A percentile compares a stretch with the other conserved stretches of the same genome.
Conservation (phyloP, 2,329 filamentous ascomycete genomes). For the Neonectria hederae region DNA sequence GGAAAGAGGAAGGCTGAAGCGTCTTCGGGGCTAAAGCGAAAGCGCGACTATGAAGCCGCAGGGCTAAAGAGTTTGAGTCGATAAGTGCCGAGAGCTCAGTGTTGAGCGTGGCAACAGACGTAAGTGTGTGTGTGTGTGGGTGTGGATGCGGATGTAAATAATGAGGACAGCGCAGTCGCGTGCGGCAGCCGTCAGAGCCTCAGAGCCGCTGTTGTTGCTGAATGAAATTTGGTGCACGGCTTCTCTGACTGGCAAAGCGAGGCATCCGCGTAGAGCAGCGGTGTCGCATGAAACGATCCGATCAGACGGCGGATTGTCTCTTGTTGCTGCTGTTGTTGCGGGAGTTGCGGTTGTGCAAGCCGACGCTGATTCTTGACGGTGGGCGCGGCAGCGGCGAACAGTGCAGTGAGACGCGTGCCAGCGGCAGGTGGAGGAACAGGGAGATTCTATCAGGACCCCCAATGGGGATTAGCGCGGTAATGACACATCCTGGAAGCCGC, state of each 20-base stretch:
- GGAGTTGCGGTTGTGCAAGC: conserved; percentile 31
- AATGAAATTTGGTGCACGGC: background rate
- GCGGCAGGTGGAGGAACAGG: conserved; percentile 39
- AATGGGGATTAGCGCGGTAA: conserved; percentile 42
- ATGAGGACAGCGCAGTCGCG: conserved; percentile 22
- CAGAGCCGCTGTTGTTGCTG: conserved; percentile 10
- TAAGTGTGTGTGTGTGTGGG: conserved; percentile 3
- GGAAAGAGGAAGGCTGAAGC: background rate
- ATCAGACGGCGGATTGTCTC: conserved; percentile 4
- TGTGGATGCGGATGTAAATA: conserved; percentile 27
- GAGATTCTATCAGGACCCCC: conserved; percentile 45
- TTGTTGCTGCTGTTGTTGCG: background rate
- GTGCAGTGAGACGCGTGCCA: conserved; percentile 45
- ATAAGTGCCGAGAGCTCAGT: background rate
- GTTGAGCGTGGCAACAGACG: background rate
- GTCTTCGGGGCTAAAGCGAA: background rate
- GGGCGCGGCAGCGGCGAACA: conserved; percentile 32
- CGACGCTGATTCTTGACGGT: conserved; percentile 29
- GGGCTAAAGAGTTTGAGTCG: background rate
- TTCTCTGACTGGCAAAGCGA: conserved; percentile 7
- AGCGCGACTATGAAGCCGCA: background rate
- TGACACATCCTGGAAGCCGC: conserved; percentile 31
- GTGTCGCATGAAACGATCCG: background rate
- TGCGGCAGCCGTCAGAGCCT: conserved; percentile 11
- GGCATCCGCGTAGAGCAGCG: background rate